Percentiles rank a stretch among this genome's conserved stretches.
These are phyloP conservation scores for Rhizopus stolonifer DNA, from an alignment of 371 early-diverging fungal genomes.

Conservation along the genomic window DNA sequence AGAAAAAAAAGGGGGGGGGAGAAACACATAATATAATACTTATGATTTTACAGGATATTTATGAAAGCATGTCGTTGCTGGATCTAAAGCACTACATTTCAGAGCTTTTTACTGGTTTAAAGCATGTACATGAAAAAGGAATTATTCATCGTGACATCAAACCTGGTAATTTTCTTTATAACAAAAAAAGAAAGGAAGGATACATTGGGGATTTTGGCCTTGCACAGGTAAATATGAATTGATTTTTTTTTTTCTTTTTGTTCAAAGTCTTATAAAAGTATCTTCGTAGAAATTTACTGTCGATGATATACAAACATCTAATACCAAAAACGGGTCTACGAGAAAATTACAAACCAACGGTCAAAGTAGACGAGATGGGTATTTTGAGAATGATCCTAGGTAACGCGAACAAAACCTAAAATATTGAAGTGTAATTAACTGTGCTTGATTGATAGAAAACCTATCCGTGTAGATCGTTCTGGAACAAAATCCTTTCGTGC, in stretches of 20 bases:
- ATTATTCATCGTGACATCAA: slow-evolving; percentile 96
- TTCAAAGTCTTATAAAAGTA: too few relatives aligned
- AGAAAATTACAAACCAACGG: too few relatives aligned
- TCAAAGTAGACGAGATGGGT: too few relatives aligned
- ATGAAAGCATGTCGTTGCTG: slow-evolving; percentile 46
- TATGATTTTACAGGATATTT: slow-evolving; percentile 10
- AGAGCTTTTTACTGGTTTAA: slow-evolving; percentile 73
- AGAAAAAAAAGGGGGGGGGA: too few relatives aligned
- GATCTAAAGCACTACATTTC: slow-evolving; percentile 87
- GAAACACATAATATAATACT: too few relatives aligned
- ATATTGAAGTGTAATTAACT: too few relatives aligned
- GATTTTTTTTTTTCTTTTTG: too few relatives aligned
- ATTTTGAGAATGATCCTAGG: slow-evolving; percentile 45
- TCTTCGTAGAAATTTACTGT: slow-evolving; percentile 11
- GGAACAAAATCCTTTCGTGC: slow-evolving; percentile 98
- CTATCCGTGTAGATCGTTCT: slow-evolving; percentile 87
- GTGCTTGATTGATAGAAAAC: too few relatives aligned
- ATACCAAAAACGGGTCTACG: too few relatives aligned
- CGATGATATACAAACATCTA: slow-evolving; percentile 2
- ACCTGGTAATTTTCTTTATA: slow-evolving; percentile 96
- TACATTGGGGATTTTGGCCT: slow-evolving; percentile 97
- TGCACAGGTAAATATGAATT: slow-evolving; percentile 89
- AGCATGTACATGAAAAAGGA: slow-evolving; percentile 69
- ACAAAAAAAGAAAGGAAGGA: slow-evolving; percentile 67
- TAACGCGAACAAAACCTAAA: too few relatives aligned